A percentile compares a stretch with the other conserved stretches of the same genome.
Conservation (phyloP, 441 rosid genomes). For the Raphanus hybrid region DNA sequence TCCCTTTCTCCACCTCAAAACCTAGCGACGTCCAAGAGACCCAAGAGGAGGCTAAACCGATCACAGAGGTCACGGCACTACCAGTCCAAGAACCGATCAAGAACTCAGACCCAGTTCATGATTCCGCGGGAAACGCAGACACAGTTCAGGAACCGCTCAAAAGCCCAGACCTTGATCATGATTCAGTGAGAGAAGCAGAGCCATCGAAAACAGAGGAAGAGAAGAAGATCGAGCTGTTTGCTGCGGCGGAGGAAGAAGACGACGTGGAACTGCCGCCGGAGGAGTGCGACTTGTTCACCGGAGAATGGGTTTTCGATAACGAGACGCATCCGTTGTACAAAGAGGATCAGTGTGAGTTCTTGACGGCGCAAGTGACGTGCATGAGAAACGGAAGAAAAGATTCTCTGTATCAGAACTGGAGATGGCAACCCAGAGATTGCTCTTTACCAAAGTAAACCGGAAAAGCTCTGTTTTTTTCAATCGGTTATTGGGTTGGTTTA, state of each 20-base stretch:
- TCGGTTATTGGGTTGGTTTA: background rate
- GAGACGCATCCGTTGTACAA: constrained; percentile 49
- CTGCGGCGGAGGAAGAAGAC: constrained; percentile 37
- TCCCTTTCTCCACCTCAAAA: constrained; percentile 68
- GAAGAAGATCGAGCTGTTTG: constrained; percentile 35
- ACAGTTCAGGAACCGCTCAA: constrained; percentile 25
- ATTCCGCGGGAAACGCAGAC: constrained; percentile 27
- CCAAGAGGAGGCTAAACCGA: constrained; percentile 25
- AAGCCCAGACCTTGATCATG: constrained; percentile 24
- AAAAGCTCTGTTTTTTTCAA: background rate
- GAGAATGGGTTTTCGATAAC: constrained; percentile 60
- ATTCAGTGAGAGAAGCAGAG: constrained; percentile 15
- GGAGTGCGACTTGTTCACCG: constrained; percentile 62
- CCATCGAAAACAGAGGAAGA: constrained; percentile 35
- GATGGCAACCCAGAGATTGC: constrained; percentile 64
- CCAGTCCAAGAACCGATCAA: constrained; percentile 46
- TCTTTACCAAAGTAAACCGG: constrained; percentile 58
- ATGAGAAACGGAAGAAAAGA: constrained; percentile 55
- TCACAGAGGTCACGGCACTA: constrained; percentile 18
- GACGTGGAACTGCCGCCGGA: constrained; percentile 41
- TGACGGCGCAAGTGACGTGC: constrained; percentile 54
- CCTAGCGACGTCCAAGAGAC: constrained; percentile 45
- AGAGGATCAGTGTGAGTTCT: constrained; percentile 53
- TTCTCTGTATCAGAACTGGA: constrained; percentile 60
- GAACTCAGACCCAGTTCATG: constrained; percentile 23